These are phyloP conservation scores for Boletus subparvulus DNA, from an alignment of 768 basidiomycete genomes.

Conservation along the genomic window DNA sequence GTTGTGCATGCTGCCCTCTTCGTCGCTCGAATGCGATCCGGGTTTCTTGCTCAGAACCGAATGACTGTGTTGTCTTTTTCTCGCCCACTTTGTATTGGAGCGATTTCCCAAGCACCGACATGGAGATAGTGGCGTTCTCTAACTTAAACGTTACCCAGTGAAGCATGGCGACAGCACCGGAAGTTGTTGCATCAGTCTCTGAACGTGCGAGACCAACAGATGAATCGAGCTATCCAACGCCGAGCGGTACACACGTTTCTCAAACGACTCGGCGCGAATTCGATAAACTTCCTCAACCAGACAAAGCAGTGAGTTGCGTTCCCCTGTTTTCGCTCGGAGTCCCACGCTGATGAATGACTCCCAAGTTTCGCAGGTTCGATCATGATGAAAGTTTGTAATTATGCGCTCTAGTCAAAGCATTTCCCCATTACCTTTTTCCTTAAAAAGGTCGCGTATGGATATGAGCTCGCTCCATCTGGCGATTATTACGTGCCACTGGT, in stretches of 20 bases:
- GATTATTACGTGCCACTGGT: constrained; percentile 2
- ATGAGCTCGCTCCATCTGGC: constrained; percentile 2
- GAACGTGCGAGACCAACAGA: not conserved
- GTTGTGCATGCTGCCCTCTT: no score
- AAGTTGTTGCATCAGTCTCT: not conserved
- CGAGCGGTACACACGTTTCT: not conserved
- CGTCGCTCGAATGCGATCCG: no score
- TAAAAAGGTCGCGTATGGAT: not conserved
- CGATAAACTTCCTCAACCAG: not conserved
- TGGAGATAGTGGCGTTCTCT: no score
- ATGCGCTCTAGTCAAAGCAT: no score
- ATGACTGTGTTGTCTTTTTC: no score
- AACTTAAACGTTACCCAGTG: not conserved
- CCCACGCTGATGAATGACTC: not conserved
- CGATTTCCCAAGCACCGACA: no score
- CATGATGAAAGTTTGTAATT: constrained; percentile 1
- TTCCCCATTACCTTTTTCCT: not conserved
- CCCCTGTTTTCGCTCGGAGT: not conserved
- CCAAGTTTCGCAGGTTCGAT: constrained; percentile 2
- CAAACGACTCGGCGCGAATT: not conserved
- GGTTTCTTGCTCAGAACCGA: no score
- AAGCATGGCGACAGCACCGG: not conserved
- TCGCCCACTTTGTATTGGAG: no score
- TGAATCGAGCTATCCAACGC: constrained; percentile 1
- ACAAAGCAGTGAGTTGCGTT: constrained; percentile 1